Evolutionary conservation across 805 yeast genomes (phyloP), one percentile per base, ranked within the genome.

Genomic region (Nakazawaea holstii): DNA sequence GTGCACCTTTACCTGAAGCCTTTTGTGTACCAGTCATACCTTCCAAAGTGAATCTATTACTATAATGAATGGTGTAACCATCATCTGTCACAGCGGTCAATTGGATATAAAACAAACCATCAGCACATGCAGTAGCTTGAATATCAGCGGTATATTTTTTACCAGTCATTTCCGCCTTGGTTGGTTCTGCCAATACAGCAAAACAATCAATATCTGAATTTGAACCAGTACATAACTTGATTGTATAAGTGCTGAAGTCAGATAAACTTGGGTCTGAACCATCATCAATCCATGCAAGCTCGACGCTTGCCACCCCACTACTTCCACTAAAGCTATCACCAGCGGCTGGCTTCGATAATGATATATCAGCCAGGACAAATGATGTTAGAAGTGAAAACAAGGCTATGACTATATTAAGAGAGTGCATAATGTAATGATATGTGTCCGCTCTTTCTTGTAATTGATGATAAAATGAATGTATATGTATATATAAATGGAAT

Each of bases 31-130:
- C 97, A 0, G 80, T 66, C 95, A 92, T 86, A 9, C 83, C 89
- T 0, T 71, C 61, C 51, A 92, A 67, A 27, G 61, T 51, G 67
- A 91, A 84, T 57, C 95, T 70, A 35, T 75, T 72, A 4, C 90
- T 61, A 64, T 88, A 88, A 59, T 82, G 85, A 53, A 79, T 79
- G 1, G 88, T 74, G 56, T 67, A 70, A 31, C 77, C 79, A 8
- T 61, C 51, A 2, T 61, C 49, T 47, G 66, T 68, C 8, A 55
- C 49, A 1, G 88, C 77, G 52, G 73, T 76, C 30, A 90, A 61
- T 68, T 92, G 97, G 53, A 92, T 62, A 62, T 69, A 87, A 65
- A 77, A 92, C 50, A 65, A 64, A 29, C 99, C 99, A 58, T 74
- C 62, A 2, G 80, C 79, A 33, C 79, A 84, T 9, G 58, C 58